Conservation (phyloP, 2,329 filamentous ascomycete species). For the Colletotrichum sp. region DNA sequence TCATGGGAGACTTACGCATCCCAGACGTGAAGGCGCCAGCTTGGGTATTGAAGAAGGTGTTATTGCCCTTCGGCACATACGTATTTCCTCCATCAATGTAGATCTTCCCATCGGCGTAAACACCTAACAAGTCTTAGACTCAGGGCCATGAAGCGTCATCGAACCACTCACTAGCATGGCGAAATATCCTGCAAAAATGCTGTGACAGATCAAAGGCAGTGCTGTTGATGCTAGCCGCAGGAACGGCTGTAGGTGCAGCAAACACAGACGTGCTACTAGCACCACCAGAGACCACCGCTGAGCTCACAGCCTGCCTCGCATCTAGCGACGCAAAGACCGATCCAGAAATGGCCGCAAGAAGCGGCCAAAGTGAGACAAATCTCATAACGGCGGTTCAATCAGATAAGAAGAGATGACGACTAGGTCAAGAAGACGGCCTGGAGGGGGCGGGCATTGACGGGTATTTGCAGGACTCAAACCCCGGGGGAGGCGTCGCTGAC, state of each 20-base stretch:
- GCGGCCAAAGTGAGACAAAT: background rate
- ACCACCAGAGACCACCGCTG: background rate
- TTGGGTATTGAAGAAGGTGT: constrained; percentile 9
- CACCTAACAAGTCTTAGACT: background rate
- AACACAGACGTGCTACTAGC: background rate
- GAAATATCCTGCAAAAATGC: constrained; percentile 3
- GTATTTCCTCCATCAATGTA: constrained; percentile 26
- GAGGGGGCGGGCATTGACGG: background rate
- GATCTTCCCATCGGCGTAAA: constrained; percentile 24
- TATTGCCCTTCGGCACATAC: constrained; percentile 16
- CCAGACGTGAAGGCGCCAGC: background rate
- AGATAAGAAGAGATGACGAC: background rate
- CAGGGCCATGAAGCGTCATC: no score
- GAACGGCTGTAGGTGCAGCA: background rate
- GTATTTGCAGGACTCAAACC: background rate
- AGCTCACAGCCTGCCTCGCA: background rate
- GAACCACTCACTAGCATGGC: background rate
- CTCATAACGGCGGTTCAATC: background rate
- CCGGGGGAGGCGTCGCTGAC: background rate
- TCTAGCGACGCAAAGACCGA: background rate
- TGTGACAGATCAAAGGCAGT: constrained; percentile 2
- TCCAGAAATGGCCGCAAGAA: background rate
- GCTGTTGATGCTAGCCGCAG: constrained; percentile 4
- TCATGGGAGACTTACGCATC: background rate
- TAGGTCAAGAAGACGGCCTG: background rate